phyloP scores from a whole-genome alignment of 345 rosid species.

The Garcia nutans region DNA sequence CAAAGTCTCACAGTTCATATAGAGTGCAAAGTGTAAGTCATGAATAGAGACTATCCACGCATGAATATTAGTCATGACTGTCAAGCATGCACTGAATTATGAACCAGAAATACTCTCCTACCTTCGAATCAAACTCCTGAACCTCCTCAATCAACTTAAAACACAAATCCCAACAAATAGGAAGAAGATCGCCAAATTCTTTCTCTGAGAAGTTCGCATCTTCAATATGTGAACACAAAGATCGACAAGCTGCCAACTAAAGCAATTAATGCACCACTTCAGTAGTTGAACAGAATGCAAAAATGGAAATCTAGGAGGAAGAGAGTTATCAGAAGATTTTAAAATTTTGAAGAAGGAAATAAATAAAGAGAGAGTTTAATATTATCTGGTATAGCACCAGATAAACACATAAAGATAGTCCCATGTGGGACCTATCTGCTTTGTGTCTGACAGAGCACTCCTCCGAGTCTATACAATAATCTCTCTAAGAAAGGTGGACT shows the following conservation, averaged over 20 bases:
- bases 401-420: not conserved
- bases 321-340: not conserved
- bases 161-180: conserved; percentile 83
- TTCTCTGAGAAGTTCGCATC: conserved; percentile 87
- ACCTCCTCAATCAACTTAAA: conserved; percentile 89
- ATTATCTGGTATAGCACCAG: not conserved
- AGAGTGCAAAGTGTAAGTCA: not conserved
- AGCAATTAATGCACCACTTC: conserved; percentile 35
- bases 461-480: not conserved
- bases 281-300: conserved; percentile 24
- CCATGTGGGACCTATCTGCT: not conserved
- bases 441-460: not conserved
- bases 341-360: not conserved
- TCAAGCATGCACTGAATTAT: not conserved
- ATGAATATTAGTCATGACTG: not conserved
- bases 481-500: conserved; percentile 7
- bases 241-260: conserved; percentile 96
- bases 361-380: not conserved
- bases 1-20: not conserved
- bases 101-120: conserved; percentile 19
- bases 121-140: conserved; percentile 98
- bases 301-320: conserved; percentile 2
- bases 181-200: conserved; percentile 82
- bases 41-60: not conserved
- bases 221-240: conserved; percentile 85